Evolutionary conservation across 2,329 filamentous ascomycete species (phyloP).

Genomic region (Leptographium flavum): DNA sequence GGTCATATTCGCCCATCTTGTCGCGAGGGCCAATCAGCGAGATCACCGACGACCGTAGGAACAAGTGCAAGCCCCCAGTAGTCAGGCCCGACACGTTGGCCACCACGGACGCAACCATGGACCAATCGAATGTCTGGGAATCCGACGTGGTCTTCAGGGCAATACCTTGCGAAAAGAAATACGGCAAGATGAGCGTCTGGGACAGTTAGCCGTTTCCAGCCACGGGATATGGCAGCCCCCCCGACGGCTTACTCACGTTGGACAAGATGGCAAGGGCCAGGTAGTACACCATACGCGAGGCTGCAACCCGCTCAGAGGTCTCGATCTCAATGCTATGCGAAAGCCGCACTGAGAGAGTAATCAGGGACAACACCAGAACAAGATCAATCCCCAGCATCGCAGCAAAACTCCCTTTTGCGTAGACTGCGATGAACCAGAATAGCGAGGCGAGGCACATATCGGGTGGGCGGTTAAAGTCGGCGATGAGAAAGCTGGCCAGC

Average conservation of each 20-base stretch:
- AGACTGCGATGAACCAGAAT: slow-evolving; percentile 51
- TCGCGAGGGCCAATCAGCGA: slow-evolving; percentile 36
- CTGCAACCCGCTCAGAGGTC: slow-evolving; percentile 43
- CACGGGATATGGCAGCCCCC: neutral
- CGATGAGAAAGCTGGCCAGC: slow-evolving; percentile 43
- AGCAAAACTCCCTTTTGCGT: slow-evolving; percentile 41
- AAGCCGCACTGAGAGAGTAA: slow-evolving; percentile 42
- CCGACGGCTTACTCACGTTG: slow-evolving; percentile 30
- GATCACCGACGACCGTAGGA: slow-evolving; percentile 48
- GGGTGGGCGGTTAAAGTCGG: slow-evolving; percentile 37
- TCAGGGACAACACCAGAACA: slow-evolving; percentile 33
- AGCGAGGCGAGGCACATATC: slow-evolving; percentile 53
- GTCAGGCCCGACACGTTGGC: slow-evolving; percentile 52
- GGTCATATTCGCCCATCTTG: slow-evolving; percentile 31
- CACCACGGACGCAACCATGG: slow-evolving; percentile 51
- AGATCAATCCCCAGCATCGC: slow-evolving; percentile 36
- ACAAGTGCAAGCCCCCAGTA: slow-evolving; percentile 51
- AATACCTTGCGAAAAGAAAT: slow-evolving; percentile 44
- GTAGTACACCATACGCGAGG: slow-evolving; percentile 58
- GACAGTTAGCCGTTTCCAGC: neutral
- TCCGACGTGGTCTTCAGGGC: slow-evolving; percentile 15
- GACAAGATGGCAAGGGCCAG: slow-evolving; percentile 40
- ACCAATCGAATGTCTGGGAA: slow-evolving; percentile 30
- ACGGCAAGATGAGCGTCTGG: slow-evolving; percentile 47
- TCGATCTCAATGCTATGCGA: slow-evolving; percentile 39